Conservation (phyloP, 164 flowering plant genomes). For the Chloranthus sessilifolius region DNA sequence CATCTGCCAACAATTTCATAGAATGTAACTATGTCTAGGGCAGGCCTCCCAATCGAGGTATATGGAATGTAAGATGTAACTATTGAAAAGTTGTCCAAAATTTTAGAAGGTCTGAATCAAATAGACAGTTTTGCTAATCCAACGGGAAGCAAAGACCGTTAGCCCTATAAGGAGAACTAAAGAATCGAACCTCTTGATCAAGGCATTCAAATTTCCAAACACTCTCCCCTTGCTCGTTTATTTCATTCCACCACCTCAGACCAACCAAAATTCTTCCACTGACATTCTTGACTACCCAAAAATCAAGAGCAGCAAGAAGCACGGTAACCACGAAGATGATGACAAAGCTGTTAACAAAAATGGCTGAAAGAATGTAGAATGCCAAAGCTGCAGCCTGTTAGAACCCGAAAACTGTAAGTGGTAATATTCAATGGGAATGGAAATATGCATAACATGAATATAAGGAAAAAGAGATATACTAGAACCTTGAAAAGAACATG, state of each 20-base stretch:
- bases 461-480: neutral
- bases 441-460: neutral
- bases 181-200: slow-evolving; percentile 69
- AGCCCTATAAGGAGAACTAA: too few relatives aligned
- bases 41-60: too few relatives aligned
- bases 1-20: too few relatives aligned
- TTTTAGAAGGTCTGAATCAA: too few relatives aligned
- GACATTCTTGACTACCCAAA: slow-evolving; percentile 98
- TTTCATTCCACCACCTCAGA: slow-evolving; percentile 98
- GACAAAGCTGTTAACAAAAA: slow-evolving; percentile 75
- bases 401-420: slow-evolving; percentile 10
- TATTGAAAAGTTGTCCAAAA: too few relatives aligned
- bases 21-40: too few relatives aligned
- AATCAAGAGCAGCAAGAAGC: slow-evolving; percentile 87
- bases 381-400: slow-evolving; percentile 81
- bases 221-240: slow-evolving; percentile 87
- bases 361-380: slow-evolving; percentile 86
- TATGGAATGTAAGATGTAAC: too few relatives aligned
- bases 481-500: slow-evolving; percentile 93
- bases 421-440: neutral
- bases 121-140: too few relatives aligned
- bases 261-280: slow-evolving; percentile 96
- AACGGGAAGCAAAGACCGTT: too few relatives aligned
- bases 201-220: slow-evolving; percentile 94
- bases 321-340: slow-evolving; percentile 93